Conservation (phyloP, 2,329 filamentous ascomycete species). For the Plenodomus tracheiphilus region DNA sequence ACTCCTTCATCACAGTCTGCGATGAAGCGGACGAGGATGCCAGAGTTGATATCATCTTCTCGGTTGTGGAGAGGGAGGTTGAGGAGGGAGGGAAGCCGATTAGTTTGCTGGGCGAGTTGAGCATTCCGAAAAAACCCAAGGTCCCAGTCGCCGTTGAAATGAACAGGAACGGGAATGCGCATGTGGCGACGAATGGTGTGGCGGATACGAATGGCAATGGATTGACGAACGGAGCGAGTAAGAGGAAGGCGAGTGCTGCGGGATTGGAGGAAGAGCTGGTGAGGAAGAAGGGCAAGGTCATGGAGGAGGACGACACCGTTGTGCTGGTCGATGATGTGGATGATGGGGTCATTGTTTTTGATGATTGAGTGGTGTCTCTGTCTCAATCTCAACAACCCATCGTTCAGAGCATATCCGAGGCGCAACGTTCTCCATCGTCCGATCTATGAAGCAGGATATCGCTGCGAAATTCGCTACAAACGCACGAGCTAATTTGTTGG, state of each 20-base stretch:
- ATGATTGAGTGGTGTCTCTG: constrained; percentile 31
- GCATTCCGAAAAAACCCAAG: constrained; percentile 55
- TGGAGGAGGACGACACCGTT: constrained; percentile 42
- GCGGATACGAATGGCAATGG: constrained; percentile 35
- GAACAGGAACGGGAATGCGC: constrained; percentile 32
- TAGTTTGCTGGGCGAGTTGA: constrained; percentile 50
- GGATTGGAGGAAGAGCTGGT: constrained; percentile 41
- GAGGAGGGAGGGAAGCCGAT: constrained; percentile 58
- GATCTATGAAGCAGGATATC: too few relatives aligned
- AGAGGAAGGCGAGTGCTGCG: constrained; percentile 51
- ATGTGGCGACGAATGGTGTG: constrained; percentile 16
- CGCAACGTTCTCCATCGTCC: too few relatives aligned
- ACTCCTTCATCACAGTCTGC: constrained; percentile 80
- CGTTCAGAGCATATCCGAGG: too few relatives aligned
- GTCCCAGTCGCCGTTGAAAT: too few relatives aligned
- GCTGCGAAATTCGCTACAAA: too few relatives aligned
- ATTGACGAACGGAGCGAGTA: constrained; percentile 27
- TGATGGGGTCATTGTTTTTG: constrained; percentile 44
- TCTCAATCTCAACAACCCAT: background rate
- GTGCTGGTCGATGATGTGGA: constrained; percentile 38
- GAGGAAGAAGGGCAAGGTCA: constrained; percentile 47
- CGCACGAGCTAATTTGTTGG: too few relatives aligned
- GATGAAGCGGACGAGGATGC: constrained; percentile 78
- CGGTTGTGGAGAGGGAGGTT: constrained; percentile 61
- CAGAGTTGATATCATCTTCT: constrained; percentile 78